Evolutionary conservation across 2,329 filamentous ascomycete genomes (phyloP).

Genomic region (Aureobasidium sp.): DNA sequence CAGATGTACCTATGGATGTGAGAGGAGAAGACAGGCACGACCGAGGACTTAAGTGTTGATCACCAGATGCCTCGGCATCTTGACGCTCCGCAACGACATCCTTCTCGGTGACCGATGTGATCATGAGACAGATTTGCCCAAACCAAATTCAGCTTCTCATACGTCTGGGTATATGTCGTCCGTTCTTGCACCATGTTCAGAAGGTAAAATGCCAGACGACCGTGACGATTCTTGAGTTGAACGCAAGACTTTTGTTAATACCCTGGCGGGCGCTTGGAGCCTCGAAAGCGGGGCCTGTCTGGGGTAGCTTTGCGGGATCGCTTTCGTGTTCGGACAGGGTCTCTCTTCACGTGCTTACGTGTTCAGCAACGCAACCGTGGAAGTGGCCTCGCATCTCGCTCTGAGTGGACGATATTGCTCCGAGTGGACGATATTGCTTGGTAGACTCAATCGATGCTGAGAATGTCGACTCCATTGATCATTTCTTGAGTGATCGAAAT

Average conservation of each 20-base stretch:
- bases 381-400: neutral
- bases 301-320: neutral
- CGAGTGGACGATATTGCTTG: neutral
- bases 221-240: neutral
- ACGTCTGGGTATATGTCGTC: neutral
- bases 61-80: slow-evolving; percentile 11
- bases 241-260: neutral
- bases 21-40: slow-evolving; percentile 2
- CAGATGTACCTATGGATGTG: neutral
- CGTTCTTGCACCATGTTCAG: too few relatives aligned
- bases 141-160: neutral
- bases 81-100: neutral
- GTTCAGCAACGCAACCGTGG: neutral
- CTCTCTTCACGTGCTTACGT: neutral
- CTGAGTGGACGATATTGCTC: neutral
- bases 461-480: neutral
- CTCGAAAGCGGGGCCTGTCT: neutral
- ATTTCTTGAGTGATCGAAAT: neutral
- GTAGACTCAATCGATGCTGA: neutral
- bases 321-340: neutral
- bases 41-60: slow-evolving; percentile 10
- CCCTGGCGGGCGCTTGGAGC: neutral
- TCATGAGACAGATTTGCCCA: neutral
- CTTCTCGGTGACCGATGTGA: neutral
- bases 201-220: neutral